These are phyloP conservation scores for Penicillium palitans DNA, from an alignment of 2,329 filamentous ascomycete genomes.

Conservation along the genomic window DNA sequence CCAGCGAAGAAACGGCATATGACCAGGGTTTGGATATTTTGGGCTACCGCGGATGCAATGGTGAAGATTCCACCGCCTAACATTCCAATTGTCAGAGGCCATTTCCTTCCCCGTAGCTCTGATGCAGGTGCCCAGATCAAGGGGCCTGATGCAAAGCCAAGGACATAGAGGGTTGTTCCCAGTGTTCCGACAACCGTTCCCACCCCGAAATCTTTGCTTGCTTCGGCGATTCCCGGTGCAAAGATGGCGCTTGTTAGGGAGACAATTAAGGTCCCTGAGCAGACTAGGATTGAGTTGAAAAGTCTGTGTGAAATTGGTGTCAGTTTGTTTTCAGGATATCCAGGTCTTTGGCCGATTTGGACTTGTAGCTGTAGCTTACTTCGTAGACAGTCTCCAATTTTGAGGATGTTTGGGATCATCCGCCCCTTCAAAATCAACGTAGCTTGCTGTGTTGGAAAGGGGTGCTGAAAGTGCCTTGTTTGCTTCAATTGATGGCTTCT, in stretches of 20 bases:
- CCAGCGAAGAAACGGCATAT: slow-evolving; percentile 50
- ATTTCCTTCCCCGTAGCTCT: slow-evolving; percentile 59
- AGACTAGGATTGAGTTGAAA: slow-evolving; percentile 25
- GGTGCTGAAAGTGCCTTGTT: slow-evolving; percentile 52
- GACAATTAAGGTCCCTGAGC: slow-evolving; percentile 51
- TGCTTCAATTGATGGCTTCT: slow-evolving; percentile 20
- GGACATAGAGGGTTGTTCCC: slow-evolving; percentile 50
- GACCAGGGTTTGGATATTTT: slow-evolving; percentile 42
- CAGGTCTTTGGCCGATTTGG: not conserved
- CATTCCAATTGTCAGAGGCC: slow-evolving; percentile 49
- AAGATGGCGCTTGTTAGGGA: slow-evolving; percentile 63
- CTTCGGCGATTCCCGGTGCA: slow-evolving; percentile 59
- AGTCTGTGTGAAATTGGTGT: slow-evolving; percentile 14
- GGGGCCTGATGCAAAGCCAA: slow-evolving; percentile 59
- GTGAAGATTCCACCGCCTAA: slow-evolving; percentile 46
- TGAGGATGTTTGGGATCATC: slow-evolving; percentile 54
- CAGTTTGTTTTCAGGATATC: not conserved
- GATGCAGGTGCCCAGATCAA: slow-evolving; percentile 62
- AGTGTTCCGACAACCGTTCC: slow-evolving; percentile 44
- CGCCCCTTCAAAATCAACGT: slow-evolving; percentile 55
- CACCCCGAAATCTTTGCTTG: slow-evolving; percentile 53
- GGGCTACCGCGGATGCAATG: slow-evolving; percentile 45
- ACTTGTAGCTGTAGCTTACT: slow-evolving; percentile 32
- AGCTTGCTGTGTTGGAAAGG: slow-evolving; percentile 51
- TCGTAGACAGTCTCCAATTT: slow-evolving; percentile 52